Evolutionary conservation across 2,329 filamentous ascomycete species (phyloP).

Genomic region (Chaetothyriales sp.): DNA sequence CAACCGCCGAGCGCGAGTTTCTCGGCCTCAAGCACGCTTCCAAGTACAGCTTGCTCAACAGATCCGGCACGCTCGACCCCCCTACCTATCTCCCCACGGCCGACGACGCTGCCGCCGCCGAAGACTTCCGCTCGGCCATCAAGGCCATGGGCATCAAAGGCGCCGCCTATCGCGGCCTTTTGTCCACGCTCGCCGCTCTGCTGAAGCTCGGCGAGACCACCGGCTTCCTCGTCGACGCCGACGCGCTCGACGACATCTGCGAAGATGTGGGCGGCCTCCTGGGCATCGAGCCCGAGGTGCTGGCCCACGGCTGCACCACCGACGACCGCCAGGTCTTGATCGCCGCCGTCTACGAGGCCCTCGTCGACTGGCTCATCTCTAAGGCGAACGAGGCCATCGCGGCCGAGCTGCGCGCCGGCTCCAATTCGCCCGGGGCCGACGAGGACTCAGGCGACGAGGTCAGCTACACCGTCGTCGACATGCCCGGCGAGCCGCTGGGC

Average conservation of each 20-base stretch:
- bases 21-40: constrained; percentile 65
- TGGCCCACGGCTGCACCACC: constrained; percentile 65
- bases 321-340: constrained; percentile 74
- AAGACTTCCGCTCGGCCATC: constrained; percentile 76
- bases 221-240: constrained; percentile 71
- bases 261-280: constrained; percentile 81
- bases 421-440: constrained; percentile 26
- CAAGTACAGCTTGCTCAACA: constrained; percentile 63
- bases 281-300: constrained; percentile 71
- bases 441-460: constrained; percentile 66
- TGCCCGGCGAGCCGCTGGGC: constrained; percentile 65
- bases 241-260: constrained; percentile 70
- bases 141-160: constrained; percentile 93
- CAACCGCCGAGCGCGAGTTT: constrained; percentile 76
- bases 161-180: constrained; percentile 62
- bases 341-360: constrained; percentile 75
- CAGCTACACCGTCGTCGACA: constrained; percentile 73
- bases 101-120: constrained; percentile 81
- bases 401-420: constrained; percentile 50
- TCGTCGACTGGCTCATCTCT: constrained; percentile 86
- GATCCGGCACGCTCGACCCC: constrained; percentile 71
- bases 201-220: constrained; percentile 85
- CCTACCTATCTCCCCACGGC: constrained; percentile 82
- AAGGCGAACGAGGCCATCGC: constrained; percentile 80
- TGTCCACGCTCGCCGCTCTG: constrained; percentile 73